A percentile compares a stretch with the other conserved stretches of the same genome.
phyloP scores from a whole-genome alignment of 139 green algal genomes.

The Picochlorum sp. region DNA sequence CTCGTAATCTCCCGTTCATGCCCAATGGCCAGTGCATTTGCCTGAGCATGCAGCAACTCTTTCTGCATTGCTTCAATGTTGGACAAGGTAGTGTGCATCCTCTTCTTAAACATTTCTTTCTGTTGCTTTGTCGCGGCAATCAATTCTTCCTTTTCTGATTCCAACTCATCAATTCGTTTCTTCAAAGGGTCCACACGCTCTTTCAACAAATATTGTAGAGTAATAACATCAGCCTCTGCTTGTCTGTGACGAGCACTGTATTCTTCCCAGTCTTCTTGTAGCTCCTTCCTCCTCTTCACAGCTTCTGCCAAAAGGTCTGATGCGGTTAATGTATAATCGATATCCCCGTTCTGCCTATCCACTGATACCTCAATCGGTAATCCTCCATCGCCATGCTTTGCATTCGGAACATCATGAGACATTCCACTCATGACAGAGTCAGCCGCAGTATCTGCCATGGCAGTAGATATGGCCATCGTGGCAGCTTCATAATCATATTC shows the following conservation, averaged over 20 bases:
- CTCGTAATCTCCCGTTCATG: slow-evolving; percentile 13
- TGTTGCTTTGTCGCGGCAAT: slow-evolving; percentile 3
- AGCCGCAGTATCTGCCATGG: slow-evolving; percentile 5
- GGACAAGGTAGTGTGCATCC: background rate
- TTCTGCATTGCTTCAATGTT: slow-evolving; percentile 5
- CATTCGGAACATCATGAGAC: background rate
- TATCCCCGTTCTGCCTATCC: too few species aligned
- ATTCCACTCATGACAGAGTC: slow-evolving; percentile 5
- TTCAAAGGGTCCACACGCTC: background rate
- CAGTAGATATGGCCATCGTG: slow-evolving; percentile 1
- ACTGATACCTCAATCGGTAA: too few species aligned
- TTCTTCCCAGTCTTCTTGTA: slow-evolving; percentile 1
- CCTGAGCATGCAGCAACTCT: slow-evolving; percentile 18
- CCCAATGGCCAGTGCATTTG: slow-evolving; percentile 7
- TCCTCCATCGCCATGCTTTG: background rate
- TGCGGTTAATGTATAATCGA: slow-evolving; percentile 4
- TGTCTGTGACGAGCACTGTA: slow-evolving; percentile 16
- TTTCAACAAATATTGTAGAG: slow-evolving; percentile 5
- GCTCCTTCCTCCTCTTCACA: background rate
- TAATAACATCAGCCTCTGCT: slow-evolving; percentile 12
- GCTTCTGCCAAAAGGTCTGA: slow-evolving; percentile 8
- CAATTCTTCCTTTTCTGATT: background rate
- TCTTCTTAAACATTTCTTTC: background rate
- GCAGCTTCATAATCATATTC: background rate
- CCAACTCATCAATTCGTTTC: slow-evolving; percentile 1